phyloP scores from a whole-genome alignment of 129 eudicot genomes.

The Smallanthus sonchifolius region DNA sequence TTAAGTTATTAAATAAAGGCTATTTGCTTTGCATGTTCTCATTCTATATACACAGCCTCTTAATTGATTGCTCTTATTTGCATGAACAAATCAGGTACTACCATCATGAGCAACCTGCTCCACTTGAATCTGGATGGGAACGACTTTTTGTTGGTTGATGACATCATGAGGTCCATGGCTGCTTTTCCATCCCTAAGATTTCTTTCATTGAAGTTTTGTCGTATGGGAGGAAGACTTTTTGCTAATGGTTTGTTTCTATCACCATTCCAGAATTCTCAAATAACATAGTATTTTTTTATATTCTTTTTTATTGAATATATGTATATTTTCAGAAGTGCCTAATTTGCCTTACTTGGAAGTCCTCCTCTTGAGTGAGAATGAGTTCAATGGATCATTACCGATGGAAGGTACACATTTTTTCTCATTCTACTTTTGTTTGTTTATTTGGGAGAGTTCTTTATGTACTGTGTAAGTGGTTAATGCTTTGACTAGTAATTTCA shows the following conservation, averaged over 20 bases:
- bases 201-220: not conserved
- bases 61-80: not conserved
- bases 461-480: no score
- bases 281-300: not conserved
- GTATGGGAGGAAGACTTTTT: not conserved
- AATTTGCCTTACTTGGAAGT: not conserved
- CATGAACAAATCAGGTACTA: not conserved
- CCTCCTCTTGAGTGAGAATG: not conserved
- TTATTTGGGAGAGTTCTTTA: no score
- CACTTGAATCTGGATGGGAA: not conserved
- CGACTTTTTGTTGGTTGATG: not conserved
- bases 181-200: constrained; percentile 17
- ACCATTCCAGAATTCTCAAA: not conserved
- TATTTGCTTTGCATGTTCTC: not conserved
- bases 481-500: no score
- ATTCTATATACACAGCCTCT: not conserved
- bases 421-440: no score
- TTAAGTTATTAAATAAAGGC: not conserved
- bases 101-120: not conserved
- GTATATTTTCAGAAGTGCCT: not conserved
- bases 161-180: not conserved
- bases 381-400: constrained; percentile 12
- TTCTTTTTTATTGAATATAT: not conserved
- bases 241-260: not conserved
- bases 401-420: not conserved